Evolutionary conservation across 257 asterid species (phyloP).

Genomic region (Gardenia jasminoides): DNA sequence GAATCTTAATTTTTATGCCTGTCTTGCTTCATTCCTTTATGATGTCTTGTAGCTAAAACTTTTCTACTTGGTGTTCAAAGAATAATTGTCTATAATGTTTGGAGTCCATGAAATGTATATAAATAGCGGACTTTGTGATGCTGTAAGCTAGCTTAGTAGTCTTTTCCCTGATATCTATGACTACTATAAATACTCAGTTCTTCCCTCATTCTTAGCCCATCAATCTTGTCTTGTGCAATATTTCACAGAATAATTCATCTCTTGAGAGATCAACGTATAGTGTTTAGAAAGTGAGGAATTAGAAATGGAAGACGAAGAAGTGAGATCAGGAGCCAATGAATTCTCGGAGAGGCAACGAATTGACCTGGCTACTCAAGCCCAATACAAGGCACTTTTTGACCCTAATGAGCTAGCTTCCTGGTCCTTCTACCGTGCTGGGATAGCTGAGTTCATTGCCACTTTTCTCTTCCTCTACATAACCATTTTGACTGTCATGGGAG

Average conservation of each 20-base stretch:
- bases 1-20: too few species aligned
- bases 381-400: slow-evolving; percentile 30
- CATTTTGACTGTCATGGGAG: slow-evolving; percentile 39
- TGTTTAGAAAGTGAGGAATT: neutral
- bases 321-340: slow-evolving; percentile 31
- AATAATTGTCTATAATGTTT: too few species aligned
- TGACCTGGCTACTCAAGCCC: slow-evolving; percentile 30
- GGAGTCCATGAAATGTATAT: too few species aligned
- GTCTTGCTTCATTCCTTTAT: too few species aligned
- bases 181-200: slow-evolving; percentile 10
- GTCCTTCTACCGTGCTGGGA: too few species aligned
- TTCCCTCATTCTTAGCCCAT: neutral
- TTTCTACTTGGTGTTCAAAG: too few species aligned
- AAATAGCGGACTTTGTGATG: too few species aligned
- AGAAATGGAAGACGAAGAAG: slow-evolving; percentile 28
- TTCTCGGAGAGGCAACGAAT: slow-evolving; percentile 30
- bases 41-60: too few species aligned
- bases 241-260: neutral
- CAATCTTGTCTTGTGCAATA: neutral
- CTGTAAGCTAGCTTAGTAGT: too few species aligned
- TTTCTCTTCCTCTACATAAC: slow-evolving; percentile 35
- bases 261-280: neutral
- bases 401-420: too few species aligned
- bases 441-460: too few species aligned
- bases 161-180: too few species aligned